A percentile compares a stretch with the other conserved stretches of the same genome.
phyloP scores from a whole-genome alignment of 106 monocot species.

The Allium cepa region DNA sequence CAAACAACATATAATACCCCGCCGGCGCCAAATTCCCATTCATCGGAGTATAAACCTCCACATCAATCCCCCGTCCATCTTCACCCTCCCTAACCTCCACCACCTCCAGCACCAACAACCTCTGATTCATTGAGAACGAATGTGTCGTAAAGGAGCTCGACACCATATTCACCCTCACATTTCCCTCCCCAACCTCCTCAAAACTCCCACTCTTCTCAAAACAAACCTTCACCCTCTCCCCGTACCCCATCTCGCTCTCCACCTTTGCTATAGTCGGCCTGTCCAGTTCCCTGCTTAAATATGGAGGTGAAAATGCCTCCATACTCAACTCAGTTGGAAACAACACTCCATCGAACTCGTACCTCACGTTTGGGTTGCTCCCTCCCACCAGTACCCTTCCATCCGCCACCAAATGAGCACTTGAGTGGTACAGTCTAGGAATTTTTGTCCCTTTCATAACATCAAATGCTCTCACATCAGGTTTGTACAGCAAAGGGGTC shows the following conservation, averaged over 20 bases:
- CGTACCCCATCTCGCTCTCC: conserved; percentile 21
- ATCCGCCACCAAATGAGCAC: conserved; percentile 16
- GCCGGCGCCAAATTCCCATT: conserved; percentile 35
- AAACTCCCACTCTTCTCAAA: neutral
- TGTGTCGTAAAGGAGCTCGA: conserved; percentile 86
- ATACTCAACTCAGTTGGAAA: conserved; percentile 76
- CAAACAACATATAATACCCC: conserved; percentile 56
- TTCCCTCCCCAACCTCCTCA: neutral
- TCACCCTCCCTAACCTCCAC: neutral
- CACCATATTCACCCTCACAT: conserved; percentile 56
- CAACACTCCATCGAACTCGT: conserved; percentile 7
- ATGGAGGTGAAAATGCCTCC: conserved; percentile 80
- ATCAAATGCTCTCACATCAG: conserved; percentile 1
- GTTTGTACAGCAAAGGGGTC: conserved; percentile 11
- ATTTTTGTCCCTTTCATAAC: conserved; percentile 6
- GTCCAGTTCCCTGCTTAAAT: conserved; percentile 19
- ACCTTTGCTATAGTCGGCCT: conserved; percentile 28
- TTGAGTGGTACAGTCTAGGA: conserved; percentile 29
- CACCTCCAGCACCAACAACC: conserved; percentile 34
- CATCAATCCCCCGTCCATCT: neutral
- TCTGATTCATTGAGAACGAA: conserved; percentile 76
- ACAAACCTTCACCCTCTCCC: conserved; percentile 17
- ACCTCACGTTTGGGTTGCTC: conserved; percentile 18
- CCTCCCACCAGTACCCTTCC: conserved; percentile 26
- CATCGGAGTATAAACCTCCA: conserved; percentile 24